phyloP scores from a whole-genome alignment of 148 eudicot genomes.

The Camellia lanceoleosa region DNA sequence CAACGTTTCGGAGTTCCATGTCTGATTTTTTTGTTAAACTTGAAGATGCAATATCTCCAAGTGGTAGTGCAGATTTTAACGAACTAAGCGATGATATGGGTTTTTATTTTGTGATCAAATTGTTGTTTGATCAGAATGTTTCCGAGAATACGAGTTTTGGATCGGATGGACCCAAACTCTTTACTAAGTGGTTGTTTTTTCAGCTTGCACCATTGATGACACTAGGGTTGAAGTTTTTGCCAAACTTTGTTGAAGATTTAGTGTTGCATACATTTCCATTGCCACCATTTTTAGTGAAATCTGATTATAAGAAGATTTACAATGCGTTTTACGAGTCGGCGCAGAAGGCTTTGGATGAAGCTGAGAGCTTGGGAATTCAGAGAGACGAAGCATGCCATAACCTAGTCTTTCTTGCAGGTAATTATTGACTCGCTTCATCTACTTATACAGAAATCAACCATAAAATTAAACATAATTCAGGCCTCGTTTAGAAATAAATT shows the following conservation, averaged over 20 bases:
- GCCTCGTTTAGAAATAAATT: too few species aligned
- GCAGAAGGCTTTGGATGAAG: slow-evolving; percentile 38
- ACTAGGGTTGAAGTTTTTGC: slow-evolving; percentile 43
- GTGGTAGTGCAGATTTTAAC: slow-evolving; percentile 31
- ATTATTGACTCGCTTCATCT: too few species aligned
- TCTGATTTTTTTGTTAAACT: slow-evolving; percentile 30
- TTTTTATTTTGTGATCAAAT: slow-evolving; percentile 46
- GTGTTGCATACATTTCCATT: slow-evolving; percentile 40
- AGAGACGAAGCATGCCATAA: slow-evolving; percentile 74
- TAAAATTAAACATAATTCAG: too few species aligned
- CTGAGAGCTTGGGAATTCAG: slow-evolving; percentile 41
- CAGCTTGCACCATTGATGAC: slow-evolving; percentile 48
- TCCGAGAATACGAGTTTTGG: slow-evolving; percentile 20
- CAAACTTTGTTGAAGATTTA: slow-evolving; percentile 48
- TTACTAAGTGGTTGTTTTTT: slow-evolving; percentile 40
- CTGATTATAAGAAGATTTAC: slow-evolving; percentile 43
- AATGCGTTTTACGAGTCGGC: slow-evolving; percentile 36
- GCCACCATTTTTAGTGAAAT: slow-evolving; percentile 41
- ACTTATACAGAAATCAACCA: too few species aligned
- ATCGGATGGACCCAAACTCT: slow-evolving; percentile 31
- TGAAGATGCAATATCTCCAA: slow-evolving; percentile 31
- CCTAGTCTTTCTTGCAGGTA: neutral
- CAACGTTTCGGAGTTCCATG: slow-evolving; percentile 26
- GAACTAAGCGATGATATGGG: slow-evolving; percentile 31
- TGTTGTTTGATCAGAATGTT: slow-evolving; percentile 39